Conservation (phyloP, 2,329 filamentous ascomycete genomes). For the Exophiala alcalophila region DNA sequence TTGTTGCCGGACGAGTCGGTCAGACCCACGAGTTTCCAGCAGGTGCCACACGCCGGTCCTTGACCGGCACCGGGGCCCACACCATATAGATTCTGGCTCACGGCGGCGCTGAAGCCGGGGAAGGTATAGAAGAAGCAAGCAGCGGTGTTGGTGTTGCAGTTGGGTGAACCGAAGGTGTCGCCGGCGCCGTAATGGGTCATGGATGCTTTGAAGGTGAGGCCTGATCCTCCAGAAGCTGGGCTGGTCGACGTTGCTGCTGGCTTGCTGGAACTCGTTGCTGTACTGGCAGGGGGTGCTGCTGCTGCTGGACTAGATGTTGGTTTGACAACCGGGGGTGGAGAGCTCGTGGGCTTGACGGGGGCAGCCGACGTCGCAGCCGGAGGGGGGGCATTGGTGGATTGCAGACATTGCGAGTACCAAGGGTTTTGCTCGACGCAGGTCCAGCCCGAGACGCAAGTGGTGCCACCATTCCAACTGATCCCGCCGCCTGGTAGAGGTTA, state of each 20-base stretch:
- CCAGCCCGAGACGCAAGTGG: constrained; percentile 35
- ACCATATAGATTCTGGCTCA: constrained; percentile 41
- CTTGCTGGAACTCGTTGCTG: constrained; percentile 9
- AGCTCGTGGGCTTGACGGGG: constrained; percentile 2
- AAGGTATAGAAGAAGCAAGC: constrained; percentile 37
- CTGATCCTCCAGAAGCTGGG: constrained; percentile 6
- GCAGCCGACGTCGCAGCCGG: constrained; percentile 1
- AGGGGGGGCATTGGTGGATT: constrained; percentile 7
- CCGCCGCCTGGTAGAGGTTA: constrained; percentile 34
- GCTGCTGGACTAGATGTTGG: constrained; percentile 2
- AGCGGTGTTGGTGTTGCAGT: constrained; percentile 38
- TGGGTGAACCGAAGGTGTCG: constrained; percentile 35
- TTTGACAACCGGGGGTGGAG: constrained; percentile 4
- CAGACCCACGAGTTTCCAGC: constrained; percentile 38
- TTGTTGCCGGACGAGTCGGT: constrained; percentile 33
- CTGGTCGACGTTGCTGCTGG: constrained; percentile 11
- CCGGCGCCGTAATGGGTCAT: constrained; percentile 38
- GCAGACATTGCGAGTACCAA: constrained; percentile 41
- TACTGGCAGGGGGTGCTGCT: constrained; percentile 1
- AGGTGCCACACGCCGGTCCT: constrained; percentile 41
- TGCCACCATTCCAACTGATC: constrained; percentile 36
- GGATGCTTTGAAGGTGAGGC: constrained; percentile 32
- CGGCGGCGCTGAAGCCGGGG: constrained; percentile 40
- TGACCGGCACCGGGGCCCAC: constrained; percentile 38
- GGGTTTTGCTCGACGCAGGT: constrained; percentile 36